Evolutionary conservation across 2,329 filamentous ascomycete species (phyloP), one percentile per base, ranked within the genome.

Genomic region (Annulohypoxylon truncatum): DNA sequence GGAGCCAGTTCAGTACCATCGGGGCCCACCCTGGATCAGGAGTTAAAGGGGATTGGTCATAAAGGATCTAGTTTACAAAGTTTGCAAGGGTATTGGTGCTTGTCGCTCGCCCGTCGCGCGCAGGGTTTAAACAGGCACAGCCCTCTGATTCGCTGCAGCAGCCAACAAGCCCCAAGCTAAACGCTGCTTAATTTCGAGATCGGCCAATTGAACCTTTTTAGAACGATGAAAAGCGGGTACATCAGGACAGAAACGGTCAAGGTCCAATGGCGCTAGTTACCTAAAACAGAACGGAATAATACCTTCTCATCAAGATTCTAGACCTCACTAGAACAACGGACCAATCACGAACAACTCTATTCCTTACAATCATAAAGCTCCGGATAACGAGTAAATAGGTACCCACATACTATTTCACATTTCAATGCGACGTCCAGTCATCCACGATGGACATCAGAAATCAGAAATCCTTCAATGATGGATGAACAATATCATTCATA

Each of bases 181-280:
- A 69, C 68, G 68, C 64, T 71, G 69, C 70, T 67, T 69, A 64
- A 71, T 72, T 67, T 70, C 47, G 28, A 54, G 63, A 64, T 64
- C 57, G 50, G 18, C 69, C 69, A 72, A 72, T 71, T 5, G 46
- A 8, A 26, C 7, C 24, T n/a, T 13, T 29, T 33, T 29, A n/a
- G 18, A 15, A 24, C 35, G 18, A 38, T 20, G 10, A 64, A 64
- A 68, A 64, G 68, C 38, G 68, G 65, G 52, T 24, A 51, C 9
- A 33, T 52, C 4, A 28, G 20, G 63, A 64, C 66, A 58, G 28
- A 68, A 68, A 70, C 66, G 62, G 68, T 60, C 35, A 58, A 62
- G 56, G 20, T n/a, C 33, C 60, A 33, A 64, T 67, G 60, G 58
- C 44, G 64, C 60, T 67, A 64, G 55, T 50, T 59, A 51, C 52